A percentile compares a stretch with the other conserved stretches of the same genome.
Conservation (phyloP, 225 moss, liverwort and hornwort genomes). For the Polytrichum commune region DNA sequence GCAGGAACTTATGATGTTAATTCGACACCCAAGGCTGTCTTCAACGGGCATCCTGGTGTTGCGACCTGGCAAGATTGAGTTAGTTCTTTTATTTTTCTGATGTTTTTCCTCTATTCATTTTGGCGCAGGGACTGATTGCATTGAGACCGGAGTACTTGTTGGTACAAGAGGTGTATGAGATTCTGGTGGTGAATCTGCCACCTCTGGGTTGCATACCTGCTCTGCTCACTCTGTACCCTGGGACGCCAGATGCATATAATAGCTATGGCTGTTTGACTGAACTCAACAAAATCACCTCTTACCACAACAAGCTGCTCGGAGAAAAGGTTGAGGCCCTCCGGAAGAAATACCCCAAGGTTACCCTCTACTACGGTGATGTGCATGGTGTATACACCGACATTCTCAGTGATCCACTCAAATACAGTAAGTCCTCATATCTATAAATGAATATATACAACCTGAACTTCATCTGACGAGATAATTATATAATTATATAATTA, state of each 20-base stretch:
- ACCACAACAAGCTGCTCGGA: constrained; percentile 21
- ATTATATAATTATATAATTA: too few species aligned
- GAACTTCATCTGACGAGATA: too few species aligned
- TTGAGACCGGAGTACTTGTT: too few species aligned
- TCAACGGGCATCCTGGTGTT: too few species aligned
- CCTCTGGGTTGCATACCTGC: constrained; percentile 35
- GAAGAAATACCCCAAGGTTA: constrained; percentile 8
- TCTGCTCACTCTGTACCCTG: constrained; percentile 24
- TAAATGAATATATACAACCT: too few species aligned
- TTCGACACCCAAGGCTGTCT: too few species aligned
- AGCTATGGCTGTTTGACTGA: constrained; percentile 16
- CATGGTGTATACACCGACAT: constrained; percentile 14
- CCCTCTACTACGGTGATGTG: constrained; percentile 24
- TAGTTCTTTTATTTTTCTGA: too few species aligned
- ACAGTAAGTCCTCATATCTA: constrained; percentile 3
- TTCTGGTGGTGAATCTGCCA: constrained; percentile 31
- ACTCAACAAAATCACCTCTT: constrained; percentile 13
- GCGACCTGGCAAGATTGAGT: too few species aligned
- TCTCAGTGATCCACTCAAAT: constrained; percentile 9
- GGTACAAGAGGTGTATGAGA: constrained; percentile 9
- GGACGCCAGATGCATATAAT: constrained; percentile 9
- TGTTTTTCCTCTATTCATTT: too few species aligned
- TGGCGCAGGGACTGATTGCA: constrained; percentile 5
- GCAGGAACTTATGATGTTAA: too few species aligned
- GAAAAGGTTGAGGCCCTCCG: constrained; percentile 8